A percentile compares a stretch with the other conserved stretches of the same genome.
Conservation (phyloP, 495 filamentous ascomycete genomes). For the Halenospora varia region DNA sequence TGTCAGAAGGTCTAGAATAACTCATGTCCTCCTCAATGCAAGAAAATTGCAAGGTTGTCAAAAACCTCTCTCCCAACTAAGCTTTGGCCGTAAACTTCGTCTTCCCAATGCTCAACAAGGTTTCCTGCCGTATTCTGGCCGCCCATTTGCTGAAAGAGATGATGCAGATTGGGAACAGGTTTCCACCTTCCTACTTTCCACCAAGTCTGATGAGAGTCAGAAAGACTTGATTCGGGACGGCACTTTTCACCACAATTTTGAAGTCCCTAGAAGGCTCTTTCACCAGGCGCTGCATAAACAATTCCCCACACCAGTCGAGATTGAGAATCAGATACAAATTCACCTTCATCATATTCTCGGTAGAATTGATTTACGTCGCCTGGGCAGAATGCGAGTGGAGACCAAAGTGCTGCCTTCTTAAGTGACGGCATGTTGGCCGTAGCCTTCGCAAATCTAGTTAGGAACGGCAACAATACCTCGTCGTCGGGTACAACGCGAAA, state of each 20-base stretch:
- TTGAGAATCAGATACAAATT: background rate
- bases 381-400: background rate
- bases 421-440: background rate
- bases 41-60: no score
- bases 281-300: background rate
- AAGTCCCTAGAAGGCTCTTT: background rate
- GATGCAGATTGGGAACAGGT: background rate
- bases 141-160: background rate
- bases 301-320: background rate
- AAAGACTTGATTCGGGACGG: no score
- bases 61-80: no score
- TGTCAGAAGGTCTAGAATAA: no score
- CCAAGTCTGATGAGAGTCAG: background rate
- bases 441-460: background rate
- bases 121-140: background rate
- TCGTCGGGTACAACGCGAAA: background rate
- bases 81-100: no score
- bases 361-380: background rate
- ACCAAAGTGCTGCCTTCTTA: background rate
- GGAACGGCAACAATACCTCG: background rate
- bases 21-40: no score
- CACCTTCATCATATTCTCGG: background rate
- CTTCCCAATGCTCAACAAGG: background rate
- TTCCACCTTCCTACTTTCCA: background rate
- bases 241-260: background rate